Percentiles rank a stretch among this genome's conserved stretches.
These are phyloP conservation scores for Rosa lucieae DNA, from an alignment of 306 rosid genomes.

Conservation along the genomic window DNA sequence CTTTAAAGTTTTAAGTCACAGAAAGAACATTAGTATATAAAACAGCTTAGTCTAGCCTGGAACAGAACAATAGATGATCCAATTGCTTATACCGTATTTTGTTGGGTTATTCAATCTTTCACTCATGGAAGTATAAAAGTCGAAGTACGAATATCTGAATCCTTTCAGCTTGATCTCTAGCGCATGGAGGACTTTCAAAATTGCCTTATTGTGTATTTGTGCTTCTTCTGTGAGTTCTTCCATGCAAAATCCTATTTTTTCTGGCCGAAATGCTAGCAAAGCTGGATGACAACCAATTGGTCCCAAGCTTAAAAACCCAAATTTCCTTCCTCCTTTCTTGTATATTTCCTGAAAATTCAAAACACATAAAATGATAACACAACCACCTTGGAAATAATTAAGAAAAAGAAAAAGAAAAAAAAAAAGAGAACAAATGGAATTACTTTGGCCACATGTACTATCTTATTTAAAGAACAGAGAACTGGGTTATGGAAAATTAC, in stretches of 20 bases:
- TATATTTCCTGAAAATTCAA: background rate
- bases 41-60: background rate
- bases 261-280: background rate
- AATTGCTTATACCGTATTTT: background rate
- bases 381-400: background rate
- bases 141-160: background rate
- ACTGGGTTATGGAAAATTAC: background rate
- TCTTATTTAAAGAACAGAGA: background rate
- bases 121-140: background rate
- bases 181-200: background rate
- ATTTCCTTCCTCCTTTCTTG: constrained; percentile 1
- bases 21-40: background rate
- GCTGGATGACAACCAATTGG: background rate
- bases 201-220: background rate
- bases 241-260: background rate
- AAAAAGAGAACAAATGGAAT: too few relatives aligned
- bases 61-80: background rate
- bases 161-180: background rate
- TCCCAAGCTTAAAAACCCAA: background rate
- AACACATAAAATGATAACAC: background rate
- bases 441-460: background rate
- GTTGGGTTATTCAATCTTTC: background rate
- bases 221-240: background rate
- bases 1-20: background rate
- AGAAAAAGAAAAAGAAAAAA: too few relatives aligned